Conservation (phyloP, 1,284 basidiomycete genomes). For the Polyporus tsugae region DNA sequence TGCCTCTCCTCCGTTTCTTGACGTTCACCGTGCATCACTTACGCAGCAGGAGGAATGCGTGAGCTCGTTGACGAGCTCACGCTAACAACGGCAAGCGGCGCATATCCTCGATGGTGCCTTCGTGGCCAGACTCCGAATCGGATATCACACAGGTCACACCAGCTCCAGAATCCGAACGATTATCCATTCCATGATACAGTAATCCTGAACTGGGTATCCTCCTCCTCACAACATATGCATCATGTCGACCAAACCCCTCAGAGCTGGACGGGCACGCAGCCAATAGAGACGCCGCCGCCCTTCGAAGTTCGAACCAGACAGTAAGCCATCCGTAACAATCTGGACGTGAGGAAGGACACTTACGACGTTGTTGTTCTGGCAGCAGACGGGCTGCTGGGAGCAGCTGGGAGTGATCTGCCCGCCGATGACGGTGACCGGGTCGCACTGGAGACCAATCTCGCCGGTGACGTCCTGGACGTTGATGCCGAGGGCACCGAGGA, state of each 20-base stretch:
- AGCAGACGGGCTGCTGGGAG: constrained; percentile 30
- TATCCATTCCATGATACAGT: constrained; percentile 13
- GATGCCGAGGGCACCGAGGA: constrained; percentile 28
- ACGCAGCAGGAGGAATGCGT: neutral
- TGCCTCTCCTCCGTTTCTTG: too few relatives aligned
- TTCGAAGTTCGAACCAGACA: constrained; percentile 8
- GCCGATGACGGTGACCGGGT: constrained; percentile 30
- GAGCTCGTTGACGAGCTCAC: neutral
- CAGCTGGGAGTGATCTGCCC: constrained; percentile 24
- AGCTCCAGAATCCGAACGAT: constrained; percentile 5
- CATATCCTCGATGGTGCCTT: too few relatives aligned
- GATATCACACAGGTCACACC: neutral
- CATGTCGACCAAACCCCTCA: constrained; percentile 5
- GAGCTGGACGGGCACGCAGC: constrained; percentile 32
- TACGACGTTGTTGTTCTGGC: constrained; percentile 36
- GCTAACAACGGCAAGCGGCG: too few relatives aligned
- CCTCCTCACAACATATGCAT: too few relatives aligned
- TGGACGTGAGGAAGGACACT: neutral
- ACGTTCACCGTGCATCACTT: too few relatives aligned
- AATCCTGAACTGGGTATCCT: constrained; percentile 10
- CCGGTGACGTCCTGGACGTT: constrained; percentile 21
- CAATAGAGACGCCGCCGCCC: constrained; percentile 34
- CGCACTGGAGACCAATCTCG: constrained; percentile 26
- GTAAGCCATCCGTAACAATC: neutral
- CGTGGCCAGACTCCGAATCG: too few relatives aligned